A percentile compares a stretch with the other conserved stretches of the same genome.
phyloP scores from a whole-genome alignment of 140 eudicot genomes.

The Oenanthe javanica region DNA sequence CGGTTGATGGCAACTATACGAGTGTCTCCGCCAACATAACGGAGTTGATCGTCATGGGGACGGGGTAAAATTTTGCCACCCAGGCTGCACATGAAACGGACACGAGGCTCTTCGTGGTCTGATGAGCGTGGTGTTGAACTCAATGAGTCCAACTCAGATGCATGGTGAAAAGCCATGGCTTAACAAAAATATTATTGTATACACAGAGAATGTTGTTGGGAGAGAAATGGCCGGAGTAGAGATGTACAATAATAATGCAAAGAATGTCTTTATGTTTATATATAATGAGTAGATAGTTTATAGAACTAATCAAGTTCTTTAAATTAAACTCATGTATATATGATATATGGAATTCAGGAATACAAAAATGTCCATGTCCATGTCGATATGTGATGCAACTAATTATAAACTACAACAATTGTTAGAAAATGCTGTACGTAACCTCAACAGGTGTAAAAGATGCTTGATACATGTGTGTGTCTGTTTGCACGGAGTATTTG shows the following conservation, averaged over 20 bases:
- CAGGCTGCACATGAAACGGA: constrained; percentile 92
- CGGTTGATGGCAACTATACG: constrained; percentile 77
- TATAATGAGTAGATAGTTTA: neutral
- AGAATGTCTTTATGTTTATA: neutral
- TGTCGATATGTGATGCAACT: neutral
- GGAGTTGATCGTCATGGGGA: constrained; percentile 92
- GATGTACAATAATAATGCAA: neutral
- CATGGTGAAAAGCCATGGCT: constrained; percentile 36
- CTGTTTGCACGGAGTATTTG: neutral
- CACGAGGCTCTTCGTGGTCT: constrained; percentile 34
- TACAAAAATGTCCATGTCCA: neutral
- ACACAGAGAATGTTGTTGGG: neutral
- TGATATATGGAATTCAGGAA: neutral
- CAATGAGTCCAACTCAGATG: constrained; percentile 38
- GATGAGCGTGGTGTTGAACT: constrained; percentile 58
- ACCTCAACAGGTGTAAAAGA: neutral
- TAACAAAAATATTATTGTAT: neutral
- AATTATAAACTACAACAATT: neutral
- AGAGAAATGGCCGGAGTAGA: neutral
- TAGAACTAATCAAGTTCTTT: neutral
- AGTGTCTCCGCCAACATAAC: constrained; percentile 95
- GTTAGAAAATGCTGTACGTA: neutral
- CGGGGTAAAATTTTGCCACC: constrained; percentile 94
- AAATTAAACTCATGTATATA: neutral
- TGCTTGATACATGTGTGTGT: neutral